phyloP scores from a whole-genome alignment of 2,329 filamentous ascomycete genomes.

The Ascochyta viciae-villosae region DNA sequence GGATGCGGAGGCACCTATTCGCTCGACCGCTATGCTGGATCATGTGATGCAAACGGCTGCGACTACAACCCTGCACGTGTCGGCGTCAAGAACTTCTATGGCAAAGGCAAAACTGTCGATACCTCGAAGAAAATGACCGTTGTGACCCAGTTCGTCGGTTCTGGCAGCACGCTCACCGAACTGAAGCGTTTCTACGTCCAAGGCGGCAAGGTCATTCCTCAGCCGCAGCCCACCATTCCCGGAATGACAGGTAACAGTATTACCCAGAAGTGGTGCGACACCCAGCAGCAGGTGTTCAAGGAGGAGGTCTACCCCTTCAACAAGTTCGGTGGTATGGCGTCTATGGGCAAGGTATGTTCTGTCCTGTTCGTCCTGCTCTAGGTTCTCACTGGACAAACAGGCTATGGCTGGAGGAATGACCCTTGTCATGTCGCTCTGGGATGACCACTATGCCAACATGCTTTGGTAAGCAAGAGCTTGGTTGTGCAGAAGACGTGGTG shows the following conservation, averaged over 20 bases:
- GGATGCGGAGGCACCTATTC: conserved; percentile 53
- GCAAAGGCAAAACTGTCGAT: conserved; percentile 57
- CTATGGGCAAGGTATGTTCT: conserved; percentile 65
- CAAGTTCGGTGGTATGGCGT: conserved; percentile 62
- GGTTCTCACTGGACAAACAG: conserved; percentile 56
- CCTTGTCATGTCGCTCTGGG: conserved; percentile 67
- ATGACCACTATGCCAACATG: conserved; percentile 73
- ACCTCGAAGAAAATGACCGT: conserved; percentile 54
- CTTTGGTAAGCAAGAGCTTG: conserved; percentile 55
- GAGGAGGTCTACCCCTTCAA: conserved; percentile 56
- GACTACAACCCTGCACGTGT: conserved; percentile 67
- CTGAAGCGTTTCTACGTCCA: conserved; percentile 60
- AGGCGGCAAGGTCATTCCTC: conserved; percentile 56
- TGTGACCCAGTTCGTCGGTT: conserved; percentile 57
- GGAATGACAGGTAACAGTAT: conserved; percentile 52
- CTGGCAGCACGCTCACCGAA: conserved; percentile 50
- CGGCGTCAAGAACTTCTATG: conserved; percentile 69
- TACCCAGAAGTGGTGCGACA: conserved; percentile 42
- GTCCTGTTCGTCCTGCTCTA: background rate
- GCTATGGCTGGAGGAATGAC: conserved; percentile 65
- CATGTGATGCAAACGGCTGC: conserved; percentile 72
- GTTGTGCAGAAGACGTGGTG: too few relatives aligned
- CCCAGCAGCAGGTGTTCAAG: conserved; percentile 37
- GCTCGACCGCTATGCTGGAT: conserved; percentile 66
- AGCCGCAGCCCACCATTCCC: conserved; percentile 52